Evolutionary conservation across 2,329 filamentous ascomycete genomes (phyloP).

Genomic region (Ceratocystis diversiconidia): DNA sequence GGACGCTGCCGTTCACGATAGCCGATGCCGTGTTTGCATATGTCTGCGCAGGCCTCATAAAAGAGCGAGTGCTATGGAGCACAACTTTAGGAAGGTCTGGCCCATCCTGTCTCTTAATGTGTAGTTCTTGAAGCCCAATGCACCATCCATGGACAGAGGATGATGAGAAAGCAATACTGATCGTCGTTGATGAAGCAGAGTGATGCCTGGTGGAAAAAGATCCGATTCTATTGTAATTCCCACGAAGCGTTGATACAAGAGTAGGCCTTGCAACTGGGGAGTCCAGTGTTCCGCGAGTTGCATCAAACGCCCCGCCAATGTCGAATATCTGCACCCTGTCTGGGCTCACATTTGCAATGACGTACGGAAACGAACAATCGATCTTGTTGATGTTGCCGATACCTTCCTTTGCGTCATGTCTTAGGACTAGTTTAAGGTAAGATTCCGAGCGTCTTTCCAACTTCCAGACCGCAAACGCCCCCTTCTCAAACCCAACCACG

Average conservation of each 20-base stretch:
- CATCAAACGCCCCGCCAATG: not conserved
- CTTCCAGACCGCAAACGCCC: not conserved
- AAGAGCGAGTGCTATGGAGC: not conserved
- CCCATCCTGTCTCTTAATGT: slow-evolving; percentile 32
- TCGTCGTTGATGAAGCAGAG: slow-evolving; percentile 49
- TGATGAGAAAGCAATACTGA: slow-evolving; percentile 76
- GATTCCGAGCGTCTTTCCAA: not conserved
- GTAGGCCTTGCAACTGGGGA: not conserved
- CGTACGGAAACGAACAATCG: not conserved
- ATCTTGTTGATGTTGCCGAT: not conserved
- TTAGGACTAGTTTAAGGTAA: not conserved
- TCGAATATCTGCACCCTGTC: not conserved
- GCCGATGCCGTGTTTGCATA: not conserved
- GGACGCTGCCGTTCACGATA: no score
- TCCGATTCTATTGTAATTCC: not conserved
- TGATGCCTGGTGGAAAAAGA: slow-evolving; percentile 19
- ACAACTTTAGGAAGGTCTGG: not conserved
- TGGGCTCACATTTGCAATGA: not conserved
- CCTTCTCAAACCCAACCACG: not conserved
- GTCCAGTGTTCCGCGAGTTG: not conserved
- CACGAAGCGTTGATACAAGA: not conserved
- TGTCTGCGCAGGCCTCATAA: not conserved
- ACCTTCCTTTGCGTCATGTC: not conserved
- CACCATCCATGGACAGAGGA: slow-evolving; percentile 71
- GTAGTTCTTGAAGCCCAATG: slow-evolving; percentile 79